Evolutionary conservation across 2,329 filamentous ascomycete genomes (phyloP).

Genomic region (Cercospora brassicicola): DNA sequence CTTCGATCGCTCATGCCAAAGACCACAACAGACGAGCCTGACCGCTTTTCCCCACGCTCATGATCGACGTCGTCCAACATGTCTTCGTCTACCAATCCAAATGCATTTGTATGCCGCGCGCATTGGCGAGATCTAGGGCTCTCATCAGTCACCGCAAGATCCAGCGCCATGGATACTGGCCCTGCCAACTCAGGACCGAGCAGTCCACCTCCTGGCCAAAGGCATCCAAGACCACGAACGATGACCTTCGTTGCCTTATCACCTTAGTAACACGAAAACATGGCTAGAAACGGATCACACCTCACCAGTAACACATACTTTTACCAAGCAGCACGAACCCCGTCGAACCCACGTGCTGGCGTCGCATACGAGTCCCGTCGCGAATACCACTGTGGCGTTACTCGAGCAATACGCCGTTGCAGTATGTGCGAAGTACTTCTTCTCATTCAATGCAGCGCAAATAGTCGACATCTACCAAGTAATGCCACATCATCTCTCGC

Average conservation of each 20-base stretch:
- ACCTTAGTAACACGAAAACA: background rate
- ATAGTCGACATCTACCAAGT: background rate
- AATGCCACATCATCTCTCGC: background rate
- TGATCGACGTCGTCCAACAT: background rate
- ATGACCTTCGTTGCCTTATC: background rate
- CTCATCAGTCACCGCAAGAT: background rate
- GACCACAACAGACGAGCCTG: background rate
- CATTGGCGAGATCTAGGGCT: background rate
- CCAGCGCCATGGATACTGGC: background rate
- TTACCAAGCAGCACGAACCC: background rate
- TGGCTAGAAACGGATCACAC: background rate
- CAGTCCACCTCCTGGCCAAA: background rate
- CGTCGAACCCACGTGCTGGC: background rate
- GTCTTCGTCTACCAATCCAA: background rate
- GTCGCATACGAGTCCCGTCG: background rate
- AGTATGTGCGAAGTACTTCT: background rate
- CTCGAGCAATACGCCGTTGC: background rate
- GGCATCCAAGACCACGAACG: too few relatives aligned
- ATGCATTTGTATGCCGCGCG: background rate
- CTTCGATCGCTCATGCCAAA: background rate
- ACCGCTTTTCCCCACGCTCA: background rate
- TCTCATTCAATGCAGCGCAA: background rate
- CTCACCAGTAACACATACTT: background rate
- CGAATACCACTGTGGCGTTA: background rate
- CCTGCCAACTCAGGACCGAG: background rate